Evolutionary conservation across 202 grass and related monocot species (phyloP).

Genomic region (Alloteropsis angusta): DNA sequence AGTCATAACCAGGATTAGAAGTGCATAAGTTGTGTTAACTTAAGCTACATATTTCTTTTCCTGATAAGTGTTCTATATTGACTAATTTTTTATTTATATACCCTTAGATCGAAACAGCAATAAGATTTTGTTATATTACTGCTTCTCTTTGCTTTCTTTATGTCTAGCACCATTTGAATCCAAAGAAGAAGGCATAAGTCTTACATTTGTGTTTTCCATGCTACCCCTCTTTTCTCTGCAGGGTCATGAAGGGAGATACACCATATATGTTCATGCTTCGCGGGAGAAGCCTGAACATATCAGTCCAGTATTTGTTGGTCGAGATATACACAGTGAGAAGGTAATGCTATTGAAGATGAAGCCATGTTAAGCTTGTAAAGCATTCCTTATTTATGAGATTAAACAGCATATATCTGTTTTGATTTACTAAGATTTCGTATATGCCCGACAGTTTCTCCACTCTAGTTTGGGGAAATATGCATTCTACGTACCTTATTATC

Average conservation of each 20-base stretch:
- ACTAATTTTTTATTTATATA: neutral
- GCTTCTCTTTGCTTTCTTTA: neutral
- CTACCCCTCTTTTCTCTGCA: conserved; percentile 3
- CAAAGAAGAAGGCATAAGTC: neutral
- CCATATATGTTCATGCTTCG: conserved; percentile 54
- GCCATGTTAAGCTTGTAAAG: neutral
- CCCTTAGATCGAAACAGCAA: neutral
- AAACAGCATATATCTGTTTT: neutral
- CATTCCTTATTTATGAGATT: neutral
- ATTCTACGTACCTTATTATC: neutral
- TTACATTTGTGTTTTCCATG: neutral
- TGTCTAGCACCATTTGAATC: neutral
- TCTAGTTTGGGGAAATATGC: neutral
- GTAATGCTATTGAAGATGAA: conserved; percentile 19
- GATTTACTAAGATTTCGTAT: neutral
- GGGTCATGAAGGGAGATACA: conserved; percentile 45
- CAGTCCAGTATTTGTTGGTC: conserved; percentile 35
- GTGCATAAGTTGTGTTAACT: neutral
- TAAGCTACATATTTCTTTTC: neutral
- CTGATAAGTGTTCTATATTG: neutral
- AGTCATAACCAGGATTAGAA: neutral
- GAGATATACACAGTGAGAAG: conserved; percentile 47
- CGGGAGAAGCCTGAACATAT: conserved; percentile 34
- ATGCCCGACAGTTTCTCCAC: neutral
- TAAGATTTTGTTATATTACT: neutral